Conservation (phyloP, 2,329 filamentous ascomycete species). For the Dendrostoma leiphaemia region DNA sequence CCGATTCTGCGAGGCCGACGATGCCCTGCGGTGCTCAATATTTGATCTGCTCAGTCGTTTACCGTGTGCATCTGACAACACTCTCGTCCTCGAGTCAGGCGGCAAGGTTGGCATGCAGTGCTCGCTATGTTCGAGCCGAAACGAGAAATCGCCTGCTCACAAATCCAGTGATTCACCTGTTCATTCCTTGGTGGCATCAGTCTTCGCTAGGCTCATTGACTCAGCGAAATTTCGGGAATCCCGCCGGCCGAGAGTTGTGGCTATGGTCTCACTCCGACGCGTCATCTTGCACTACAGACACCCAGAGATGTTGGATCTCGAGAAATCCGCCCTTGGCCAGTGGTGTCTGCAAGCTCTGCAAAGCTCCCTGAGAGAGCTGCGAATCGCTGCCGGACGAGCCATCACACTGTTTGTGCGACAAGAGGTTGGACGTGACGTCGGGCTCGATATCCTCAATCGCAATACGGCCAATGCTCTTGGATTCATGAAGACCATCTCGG, state of each 20-base stretch:
- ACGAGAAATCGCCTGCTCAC: slow-evolving; percentile 3
- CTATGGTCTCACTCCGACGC: slow-evolving; percentile 69
- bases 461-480: slow-evolving; percentile 72
- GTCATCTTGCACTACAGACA: slow-evolving; percentile 66
- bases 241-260: slow-evolving; percentile 62
- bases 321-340: slow-evolving; percentile 66
- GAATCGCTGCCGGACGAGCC: slow-evolving; percentile 71
- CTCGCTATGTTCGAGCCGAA: slow-evolving; percentile 21
- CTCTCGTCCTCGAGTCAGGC: slow-evolving; percentile 30
- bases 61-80: slow-evolving; percentile 53
- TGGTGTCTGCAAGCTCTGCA: slow-evolving; percentile 80
- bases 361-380: slow-evolving; percentile 81
- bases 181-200: slow-evolving; percentile 38
- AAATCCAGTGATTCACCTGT: slow-evolving; percentile 22
- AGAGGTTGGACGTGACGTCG: slow-evolving; percentile 1
- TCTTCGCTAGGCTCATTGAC: slow-evolving; percentile 47
- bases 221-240: slow-evolving; percentile 48
- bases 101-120: slow-evolving; percentile 20
- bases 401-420: slow-evolving; percentile 14
- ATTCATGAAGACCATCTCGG: slow-evolving; percentile 69
- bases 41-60: slow-evolving; percentile 51
- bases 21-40: slow-evolving; percentile 23
- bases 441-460: slow-evolving; percentile 41
- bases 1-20: slow-evolving; percentile 22
- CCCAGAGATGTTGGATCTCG: slow-evolving; percentile 61